Conservation (phyloP, 306 rosid species). For the Dryas alaskensis region DNA sequence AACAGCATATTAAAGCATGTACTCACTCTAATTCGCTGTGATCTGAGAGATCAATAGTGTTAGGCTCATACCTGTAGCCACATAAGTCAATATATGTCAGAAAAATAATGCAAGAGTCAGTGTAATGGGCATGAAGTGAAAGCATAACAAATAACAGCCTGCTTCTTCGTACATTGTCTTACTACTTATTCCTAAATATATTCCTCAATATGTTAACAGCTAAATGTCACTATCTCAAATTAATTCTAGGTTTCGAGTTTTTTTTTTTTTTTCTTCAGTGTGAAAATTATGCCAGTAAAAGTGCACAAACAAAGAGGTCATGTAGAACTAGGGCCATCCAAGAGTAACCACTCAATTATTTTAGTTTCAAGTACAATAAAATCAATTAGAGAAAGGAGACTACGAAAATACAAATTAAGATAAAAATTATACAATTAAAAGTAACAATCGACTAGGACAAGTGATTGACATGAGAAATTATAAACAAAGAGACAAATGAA, state of each 20-base stretch:
- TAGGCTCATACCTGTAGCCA: conserved; percentile 84
- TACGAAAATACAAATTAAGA: not conserved
- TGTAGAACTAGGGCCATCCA: no score
- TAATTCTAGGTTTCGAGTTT: no score
- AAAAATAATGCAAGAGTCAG: not conserved
- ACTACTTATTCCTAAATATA: not conserved
- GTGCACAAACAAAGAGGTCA: no score
- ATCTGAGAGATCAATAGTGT: conserved; percentile 91
- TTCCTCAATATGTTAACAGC: no score
- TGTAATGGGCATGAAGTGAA: not conserved
- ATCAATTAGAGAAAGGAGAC: not conserved
- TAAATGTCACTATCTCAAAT: not conserved
- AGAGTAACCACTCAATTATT: no score
- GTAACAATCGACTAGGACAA: not conserved
- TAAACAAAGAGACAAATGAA: not conserved
- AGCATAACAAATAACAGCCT: not conserved
- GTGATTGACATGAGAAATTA: not conserved
- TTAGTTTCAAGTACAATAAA: not conserved
- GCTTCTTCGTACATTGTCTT: not conserved
- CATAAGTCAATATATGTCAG: not conserved
- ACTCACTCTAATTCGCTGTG: conserved; percentile 86
- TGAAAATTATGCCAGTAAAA: no score
- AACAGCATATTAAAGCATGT: conserved; percentile 9
- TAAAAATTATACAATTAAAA: not conserved
- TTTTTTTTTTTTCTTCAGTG: no score